phyloP scores from a whole-genome alignment of 2,329 filamentous ascomycete species.

The Tolypocladium cylindrosporum region DNA sequence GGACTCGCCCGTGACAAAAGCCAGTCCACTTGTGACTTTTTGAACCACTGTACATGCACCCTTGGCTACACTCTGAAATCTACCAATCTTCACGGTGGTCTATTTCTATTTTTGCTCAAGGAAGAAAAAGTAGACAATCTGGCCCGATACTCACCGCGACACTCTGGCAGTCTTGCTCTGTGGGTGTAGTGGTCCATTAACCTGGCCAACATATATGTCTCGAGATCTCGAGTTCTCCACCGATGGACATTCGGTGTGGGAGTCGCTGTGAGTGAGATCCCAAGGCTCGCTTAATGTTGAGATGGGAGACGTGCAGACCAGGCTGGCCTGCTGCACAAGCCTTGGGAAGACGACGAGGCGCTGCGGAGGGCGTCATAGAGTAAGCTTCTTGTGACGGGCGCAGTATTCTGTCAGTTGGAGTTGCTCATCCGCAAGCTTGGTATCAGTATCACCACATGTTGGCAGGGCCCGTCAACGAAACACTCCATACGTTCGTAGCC shows the following conservation, averaged over 20 bases:
- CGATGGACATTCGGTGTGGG: background rate
- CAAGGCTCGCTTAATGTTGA: background rate
- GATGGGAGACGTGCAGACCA: background rate
- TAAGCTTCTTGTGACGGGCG: too few relatives aligned
- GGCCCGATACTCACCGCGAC: constrained; percentile 61
- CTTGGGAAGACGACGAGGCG: background rate
- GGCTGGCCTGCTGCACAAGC: too few relatives aligned
- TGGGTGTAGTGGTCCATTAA: constrained; percentile 65
- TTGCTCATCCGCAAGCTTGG: background rate
- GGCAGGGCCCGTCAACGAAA: background rate
- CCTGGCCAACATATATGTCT: constrained; percentile 46
- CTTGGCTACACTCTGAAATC: constrained; percentile 80
- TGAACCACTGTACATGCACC: constrained; percentile 11
- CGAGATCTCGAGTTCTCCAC: background rate
- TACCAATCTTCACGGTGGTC: constrained; percentile 55
- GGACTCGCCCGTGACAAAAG: background rate
- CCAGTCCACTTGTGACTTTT: background rate
- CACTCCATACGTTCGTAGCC: background rate
- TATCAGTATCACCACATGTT: background rate
- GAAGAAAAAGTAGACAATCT: constrained; percentile 45
- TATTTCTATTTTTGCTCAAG: constrained; percentile 78
- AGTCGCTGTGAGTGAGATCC: background rate
- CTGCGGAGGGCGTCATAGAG: too few relatives aligned
- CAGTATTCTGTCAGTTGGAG: background rate
- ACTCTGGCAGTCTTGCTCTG: constrained; percentile 32